phyloP scores from a whole-genome alignment of 2,329 filamentous ascomycete species.

The Xylariaceae sp. region DNA sequence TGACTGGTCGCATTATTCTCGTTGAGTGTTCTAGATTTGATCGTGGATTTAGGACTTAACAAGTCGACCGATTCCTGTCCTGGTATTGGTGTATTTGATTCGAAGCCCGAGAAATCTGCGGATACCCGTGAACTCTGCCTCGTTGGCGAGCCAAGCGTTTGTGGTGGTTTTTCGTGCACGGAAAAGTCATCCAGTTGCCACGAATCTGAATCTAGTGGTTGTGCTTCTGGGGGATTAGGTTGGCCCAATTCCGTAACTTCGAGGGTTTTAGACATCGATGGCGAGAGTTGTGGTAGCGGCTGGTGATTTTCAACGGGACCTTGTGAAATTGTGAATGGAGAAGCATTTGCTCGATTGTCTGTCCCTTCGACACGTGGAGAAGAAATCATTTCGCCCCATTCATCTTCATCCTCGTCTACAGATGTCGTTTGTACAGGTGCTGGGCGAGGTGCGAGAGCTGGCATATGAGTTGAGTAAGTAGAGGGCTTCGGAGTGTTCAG shows the following conservation, averaged over 20 bases:
- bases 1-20: neutral
- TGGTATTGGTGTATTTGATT: constrained; percentile 20
- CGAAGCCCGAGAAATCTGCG: constrained; percentile 22
- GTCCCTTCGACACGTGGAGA: constrained; percentile 41
- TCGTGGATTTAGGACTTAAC: neutral
- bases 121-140: constrained; percentile 20
- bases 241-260: neutral
- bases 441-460: constrained; percentile 1
- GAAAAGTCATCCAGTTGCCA: constrained; percentile 30
- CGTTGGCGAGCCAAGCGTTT: constrained; percentile 12
- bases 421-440: constrained; percentile 3
- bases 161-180: constrained; percentile 28
- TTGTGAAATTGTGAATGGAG: neutral
- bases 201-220: neutral
- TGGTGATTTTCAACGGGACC: neutral
- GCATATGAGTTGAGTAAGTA: neutral
- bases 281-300: neutral
- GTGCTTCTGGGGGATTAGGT: neutral
- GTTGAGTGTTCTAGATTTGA: neutral
- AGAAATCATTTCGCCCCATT: constrained; percentile 67
- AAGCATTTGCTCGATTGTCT: constrained; percentile 3
- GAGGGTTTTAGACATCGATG: neutral
- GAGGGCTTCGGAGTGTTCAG: neutral
- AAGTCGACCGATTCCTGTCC: neutral
- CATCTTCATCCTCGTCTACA: constrained; percentile 54